Base-by-base conservation (phyloP, 2,329 filamentous ascomycete species). In the Cylindrodendrum hubeiense region DNA sequence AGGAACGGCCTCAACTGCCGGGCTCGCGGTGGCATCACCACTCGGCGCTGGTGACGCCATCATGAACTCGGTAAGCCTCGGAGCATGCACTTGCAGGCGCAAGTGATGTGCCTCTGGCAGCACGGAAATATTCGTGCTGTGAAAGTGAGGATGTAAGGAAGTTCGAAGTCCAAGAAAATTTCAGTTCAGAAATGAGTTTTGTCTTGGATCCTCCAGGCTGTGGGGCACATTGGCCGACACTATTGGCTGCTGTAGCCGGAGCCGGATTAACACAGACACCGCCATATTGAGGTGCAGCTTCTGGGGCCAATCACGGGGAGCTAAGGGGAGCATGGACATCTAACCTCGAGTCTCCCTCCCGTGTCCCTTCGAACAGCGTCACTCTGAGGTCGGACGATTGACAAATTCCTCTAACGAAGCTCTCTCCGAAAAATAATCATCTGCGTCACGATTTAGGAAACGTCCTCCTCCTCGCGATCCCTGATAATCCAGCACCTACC, bases 11-110 rank as follows among this genome's bases (percentile, higher is more conserved):
- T 72, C 68, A 46, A 60, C 63, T 56, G 59, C 58, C 56, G 67
- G 64, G 60, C 60, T 69, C 46, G 41, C 66, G 58, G 54, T 61
- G 55, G 70, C 61, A 63, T 71, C 67, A 52, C 62, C 70, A 65
- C 70, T 74, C 61, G 71, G 68, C 66, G 69, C 56, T 68, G 61
- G 60, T 55, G 70, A 75, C 60, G 71, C 67, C 68, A 75, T 75
- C 51, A 65, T 71, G 54, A 60, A 65, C 55, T 65, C 24, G 39
- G 19, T 51, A 58, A 50, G 51, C 66, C 65, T 61, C 52, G 64
- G 60, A 74, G 70, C 71, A 70, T 70, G 56, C 71, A 74, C 72
- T 70, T 66, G 68, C 71, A 68, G 57, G 64, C 62, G 64, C 63
- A 72, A 67, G 64, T 37, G 47, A 24, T 63, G 60, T 66, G 71